phyloP scores from a whole-genome alignment of 2,329 filamentous ascomycete species.

The Chaetomiaceae sp. region DNA sequence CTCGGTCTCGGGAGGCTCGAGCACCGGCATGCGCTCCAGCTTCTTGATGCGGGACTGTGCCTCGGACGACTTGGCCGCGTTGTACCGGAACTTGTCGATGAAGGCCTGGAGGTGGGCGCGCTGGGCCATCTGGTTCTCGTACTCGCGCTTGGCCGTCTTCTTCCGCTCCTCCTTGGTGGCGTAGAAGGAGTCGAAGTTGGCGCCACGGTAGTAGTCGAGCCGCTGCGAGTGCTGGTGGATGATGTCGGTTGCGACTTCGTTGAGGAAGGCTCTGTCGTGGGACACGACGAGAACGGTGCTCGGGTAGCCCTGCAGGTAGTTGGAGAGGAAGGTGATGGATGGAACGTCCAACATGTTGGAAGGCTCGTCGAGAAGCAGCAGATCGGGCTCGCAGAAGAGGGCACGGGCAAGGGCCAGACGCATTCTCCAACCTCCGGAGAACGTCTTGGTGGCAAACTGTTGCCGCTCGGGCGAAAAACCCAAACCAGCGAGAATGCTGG shows the following conservation, averaged over 20 bases:
- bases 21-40: conserved; percentile 89
- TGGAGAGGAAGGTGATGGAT: conserved; percentile 97
- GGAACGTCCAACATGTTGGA: conserved; percentile 99
- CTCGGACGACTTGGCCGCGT: conserved; percentile 96
- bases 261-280: conserved; percentile 98
- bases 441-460: conserved; percentile 90
- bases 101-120: conserved; percentile 93
- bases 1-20: conserved; percentile 85
- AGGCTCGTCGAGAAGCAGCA: conserved; percentile 95
- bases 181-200: conserved; percentile 97
- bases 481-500: conserved; percentile 92
- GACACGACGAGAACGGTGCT: conserved; percentile 95
- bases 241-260: conserved; percentile 98
- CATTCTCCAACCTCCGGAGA: conserved; percentile 99
- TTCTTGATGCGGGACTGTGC: conserved; percentile 99
- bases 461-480: conserved; percentile 94
- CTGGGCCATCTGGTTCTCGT: conserved; percentile 96
- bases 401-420: conserved; percentile 89
- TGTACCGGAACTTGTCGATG: conserved; percentile 99
- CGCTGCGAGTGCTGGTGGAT: conserved; percentile 97
- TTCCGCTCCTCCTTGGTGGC: conserved; percentile 94
- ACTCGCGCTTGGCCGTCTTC: conserved; percentile 94
- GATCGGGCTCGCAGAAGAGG: conserved; percentile 94
- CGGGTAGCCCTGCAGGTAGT: conserved; percentile 90
- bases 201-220: conserved; percentile 96